These are phyloP conservation scores for Phytopythium helicoides DNA, from an alignment of 352 stramenopile genomes.

Conservation along the genomic window DNA sequence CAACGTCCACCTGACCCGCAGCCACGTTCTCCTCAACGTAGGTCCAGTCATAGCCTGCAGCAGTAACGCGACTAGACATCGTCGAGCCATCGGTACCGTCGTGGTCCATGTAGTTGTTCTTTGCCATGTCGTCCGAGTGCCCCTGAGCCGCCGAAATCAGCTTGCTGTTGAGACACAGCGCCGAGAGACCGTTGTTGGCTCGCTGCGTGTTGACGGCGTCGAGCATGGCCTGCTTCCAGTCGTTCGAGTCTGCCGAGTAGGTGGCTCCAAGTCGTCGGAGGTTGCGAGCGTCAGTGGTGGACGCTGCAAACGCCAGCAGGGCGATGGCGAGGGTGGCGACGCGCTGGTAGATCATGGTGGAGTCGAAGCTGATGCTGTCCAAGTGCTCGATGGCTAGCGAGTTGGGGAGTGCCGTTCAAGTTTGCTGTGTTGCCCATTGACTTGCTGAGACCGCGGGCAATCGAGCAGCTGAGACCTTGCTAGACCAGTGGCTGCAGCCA, in stretches of 20 bases:
- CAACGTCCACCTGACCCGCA: slow-evolving; percentile 28
- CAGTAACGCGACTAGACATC: slow-evolving; percentile 40
- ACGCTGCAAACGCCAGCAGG: not conserved
- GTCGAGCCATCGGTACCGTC: slow-evolving; percentile 39
- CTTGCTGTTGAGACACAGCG: slow-evolving; percentile 41
- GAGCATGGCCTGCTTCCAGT: slow-evolving; percentile 31
- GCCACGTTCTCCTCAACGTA: slow-evolving; percentile 43
- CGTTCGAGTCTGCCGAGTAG: slow-evolving; percentile 4
- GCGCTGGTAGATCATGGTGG: slow-evolving; percentile 4
- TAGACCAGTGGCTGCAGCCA: no score
- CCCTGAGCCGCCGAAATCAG: slow-evolving; percentile 18
- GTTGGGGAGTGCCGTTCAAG: not conserved
- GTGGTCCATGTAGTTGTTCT: slow-evolving; percentile 43
- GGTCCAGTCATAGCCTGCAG: slow-evolving; percentile 35
- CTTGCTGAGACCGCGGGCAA: no score
- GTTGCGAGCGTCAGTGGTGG: not conserved
- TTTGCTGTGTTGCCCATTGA: no score
- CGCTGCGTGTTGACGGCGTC: slow-evolving; percentile 49
- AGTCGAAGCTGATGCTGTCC: no score
- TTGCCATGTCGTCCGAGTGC: slow-evolving; percentile 41
- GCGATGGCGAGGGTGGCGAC: not conserved
- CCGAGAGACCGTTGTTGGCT: slow-evolving; percentile 18
- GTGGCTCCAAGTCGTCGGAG: not conserved
- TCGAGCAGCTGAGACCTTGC: no score
- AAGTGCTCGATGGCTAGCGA: not conserved